phyloP scores from a whole-genome alignment of 306 rosid species.

The Pachyrhizus erosus region DNA sequence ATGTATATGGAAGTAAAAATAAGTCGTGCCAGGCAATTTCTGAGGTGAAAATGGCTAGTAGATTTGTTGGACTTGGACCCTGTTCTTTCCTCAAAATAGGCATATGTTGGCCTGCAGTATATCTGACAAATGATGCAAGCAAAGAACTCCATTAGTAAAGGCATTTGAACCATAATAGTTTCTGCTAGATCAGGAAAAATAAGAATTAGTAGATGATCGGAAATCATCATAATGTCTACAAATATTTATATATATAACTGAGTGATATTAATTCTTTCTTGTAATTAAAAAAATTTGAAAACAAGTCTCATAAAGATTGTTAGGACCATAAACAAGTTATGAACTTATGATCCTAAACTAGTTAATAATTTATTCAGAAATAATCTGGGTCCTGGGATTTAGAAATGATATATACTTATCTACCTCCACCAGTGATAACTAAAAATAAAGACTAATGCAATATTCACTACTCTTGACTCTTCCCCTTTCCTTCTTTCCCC shows the following conservation, averaged over 20 bases:
- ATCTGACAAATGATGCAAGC: constrained; percentile 53
- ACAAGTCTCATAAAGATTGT: background rate
- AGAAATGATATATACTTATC: background rate
- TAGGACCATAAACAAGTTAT: background rate
- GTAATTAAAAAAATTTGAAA: background rate
- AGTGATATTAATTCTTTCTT: background rate
- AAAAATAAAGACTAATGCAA: background rate
- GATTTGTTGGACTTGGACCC: constrained; percentile 39
- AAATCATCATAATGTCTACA: background rate
- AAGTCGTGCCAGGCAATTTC: constrained; percentile 48
- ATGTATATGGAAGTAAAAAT: constrained; percentile 56
- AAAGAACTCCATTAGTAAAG: constrained; percentile 28
- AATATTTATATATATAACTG: too few species aligned
- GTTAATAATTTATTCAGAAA: background rate
- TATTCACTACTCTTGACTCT: background rate
- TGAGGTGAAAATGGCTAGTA: constrained; percentile 16
- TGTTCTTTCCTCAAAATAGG: constrained; percentile 63
- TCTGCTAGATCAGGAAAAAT: background rate
- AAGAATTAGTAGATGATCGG: background rate
- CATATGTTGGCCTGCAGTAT: constrained; percentile 85
- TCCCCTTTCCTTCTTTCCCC: too few species aligned
- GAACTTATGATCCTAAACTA: background rate
- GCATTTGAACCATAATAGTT: background rate
- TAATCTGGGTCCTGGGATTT: background rate
- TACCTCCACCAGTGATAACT: background rate